phyloP scores from a whole-genome alignment of 2,329 filamentous ascomycete genomes.

The Pseudogymnoascus sp. region DNA sequence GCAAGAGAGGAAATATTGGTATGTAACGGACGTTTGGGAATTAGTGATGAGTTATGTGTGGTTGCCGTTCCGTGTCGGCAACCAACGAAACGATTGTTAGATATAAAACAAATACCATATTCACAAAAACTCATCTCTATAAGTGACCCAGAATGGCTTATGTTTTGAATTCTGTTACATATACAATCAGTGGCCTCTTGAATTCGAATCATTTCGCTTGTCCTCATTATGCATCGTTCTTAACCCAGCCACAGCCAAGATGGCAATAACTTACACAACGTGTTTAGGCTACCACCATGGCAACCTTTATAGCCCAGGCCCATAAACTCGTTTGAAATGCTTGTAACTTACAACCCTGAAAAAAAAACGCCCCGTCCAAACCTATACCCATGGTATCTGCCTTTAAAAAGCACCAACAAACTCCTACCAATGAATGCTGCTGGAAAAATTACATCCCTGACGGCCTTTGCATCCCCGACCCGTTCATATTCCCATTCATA shows the following conservation, averaged over 20 bases:
- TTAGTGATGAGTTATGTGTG: background rate
- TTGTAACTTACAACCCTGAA: background rate
- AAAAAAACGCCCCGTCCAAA: background rate
- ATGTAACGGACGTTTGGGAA: constrained; percentile 14
- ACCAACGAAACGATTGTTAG: constrained; percentile 4
- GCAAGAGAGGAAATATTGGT: constrained; percentile 61
- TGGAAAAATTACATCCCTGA: constrained; percentile 14
- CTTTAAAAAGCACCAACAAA: constrained; percentile 1
- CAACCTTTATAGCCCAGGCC: background rate
- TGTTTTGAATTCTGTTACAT: background rate
- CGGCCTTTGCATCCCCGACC: constrained; percentile 14
- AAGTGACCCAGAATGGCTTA: background rate
- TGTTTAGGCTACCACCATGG: background rate
- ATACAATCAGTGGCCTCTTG: constrained; percentile 1
- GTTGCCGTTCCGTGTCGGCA: background rate
- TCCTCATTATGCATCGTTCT: constrained; percentile 3
- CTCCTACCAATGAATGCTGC: background rate
- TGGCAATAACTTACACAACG: constrained; percentile 1
- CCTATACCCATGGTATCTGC: constrained; percentile 9
- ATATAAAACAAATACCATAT: constrained; percentile 7
- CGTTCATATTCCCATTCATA: constrained; percentile 12
- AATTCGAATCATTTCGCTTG: constrained; percentile 1
- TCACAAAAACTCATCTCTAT: background rate
- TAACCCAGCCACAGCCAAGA: background rate
- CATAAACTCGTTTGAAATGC: background rate